Evolutionary conservation across 2,329 filamentous ascomycete species (phyloP).

Genomic region (Diaporthe velutina): DNA sequence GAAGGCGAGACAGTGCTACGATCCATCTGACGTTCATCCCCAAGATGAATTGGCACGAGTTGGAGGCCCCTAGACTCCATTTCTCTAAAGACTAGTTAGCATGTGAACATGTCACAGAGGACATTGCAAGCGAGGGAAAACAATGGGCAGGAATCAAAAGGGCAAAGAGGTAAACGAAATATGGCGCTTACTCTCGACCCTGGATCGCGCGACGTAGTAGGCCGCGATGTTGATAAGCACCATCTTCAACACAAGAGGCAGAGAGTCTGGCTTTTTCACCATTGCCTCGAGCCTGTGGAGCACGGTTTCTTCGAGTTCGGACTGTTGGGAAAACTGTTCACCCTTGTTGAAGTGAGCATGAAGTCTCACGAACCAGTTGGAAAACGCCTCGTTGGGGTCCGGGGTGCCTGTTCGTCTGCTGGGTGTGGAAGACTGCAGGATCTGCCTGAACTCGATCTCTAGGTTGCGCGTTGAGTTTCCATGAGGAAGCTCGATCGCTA

Average conservation of each 20-base stretch:
- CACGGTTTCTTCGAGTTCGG: conserved; percentile 88
- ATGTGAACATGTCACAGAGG: conserved; percentile 35
- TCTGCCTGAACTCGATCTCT: conserved; percentile 78
- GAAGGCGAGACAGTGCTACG: conserved; percentile 76
- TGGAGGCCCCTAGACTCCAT: conserved; percentile 58
- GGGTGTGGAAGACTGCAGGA: conserved; percentile 55
- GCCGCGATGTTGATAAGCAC: conserved; percentile 88
- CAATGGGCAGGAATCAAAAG: neutral
- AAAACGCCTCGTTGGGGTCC: conserved; percentile 73
- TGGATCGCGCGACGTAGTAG: conserved; percentile 77
- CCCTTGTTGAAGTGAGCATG: conserved; percentile 89
- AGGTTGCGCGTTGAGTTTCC: conserved; percentile 82
- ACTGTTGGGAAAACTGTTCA: conserved; percentile 78
- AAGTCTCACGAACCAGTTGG: conserved; percentile 86
- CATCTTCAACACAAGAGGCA: conserved; percentile 80
- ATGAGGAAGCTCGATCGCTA: conserved; percentile 81
- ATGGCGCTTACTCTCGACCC: conserved; percentile 64
- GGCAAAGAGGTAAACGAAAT: conserved; percentile 2
- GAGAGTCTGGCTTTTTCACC: conserved; percentile 76
- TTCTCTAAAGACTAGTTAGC: conserved; percentile 52
- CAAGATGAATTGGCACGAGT: conserved; percentile 75
- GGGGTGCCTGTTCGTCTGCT: conserved; percentile 55
- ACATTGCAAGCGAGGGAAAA: conserved; percentile 10
- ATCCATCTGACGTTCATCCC: conserved; percentile 85
- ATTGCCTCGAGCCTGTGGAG: conserved; percentile 81